These are phyloP conservation scores for Aschersonia sp. DNA, from an alignment of 2,329 filamentous ascomycete species.

Conservation along the genomic window DNA sequence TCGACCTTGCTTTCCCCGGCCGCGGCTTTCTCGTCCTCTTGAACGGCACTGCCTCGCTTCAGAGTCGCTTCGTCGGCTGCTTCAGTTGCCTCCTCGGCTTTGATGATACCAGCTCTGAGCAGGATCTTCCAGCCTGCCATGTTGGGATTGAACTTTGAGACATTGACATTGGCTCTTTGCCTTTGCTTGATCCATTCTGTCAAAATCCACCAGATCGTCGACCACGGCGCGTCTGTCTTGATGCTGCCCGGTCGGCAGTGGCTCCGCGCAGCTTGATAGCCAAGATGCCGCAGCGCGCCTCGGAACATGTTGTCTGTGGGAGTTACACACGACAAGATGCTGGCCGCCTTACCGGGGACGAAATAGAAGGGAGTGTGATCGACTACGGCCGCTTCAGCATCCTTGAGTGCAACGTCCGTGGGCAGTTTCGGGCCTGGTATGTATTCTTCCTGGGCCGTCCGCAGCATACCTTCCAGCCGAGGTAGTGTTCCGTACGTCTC, in stretches of 20 bases:
- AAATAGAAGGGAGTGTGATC: conserved; percentile 82
- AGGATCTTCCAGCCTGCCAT: conserved; percentile 61
- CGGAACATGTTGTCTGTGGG: conserved; percentile 67
- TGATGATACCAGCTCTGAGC: conserved; percentile 21
- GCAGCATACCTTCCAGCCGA: conserved; percentile 83
- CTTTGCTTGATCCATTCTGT: conserved; percentile 79
- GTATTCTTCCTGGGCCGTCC: conserved; percentile 69
- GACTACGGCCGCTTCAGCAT: conserved; percentile 42
- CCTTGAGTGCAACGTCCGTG: conserved; percentile 23
- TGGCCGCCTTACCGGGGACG: conserved; percentile 58
- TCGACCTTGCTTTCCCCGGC: neutral
- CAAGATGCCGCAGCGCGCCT: conserved; percentile 67
- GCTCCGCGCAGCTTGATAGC: conserved; percentile 71
- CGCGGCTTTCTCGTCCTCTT: neutral
- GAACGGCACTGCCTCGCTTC: neutral
- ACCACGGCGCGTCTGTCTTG: conserved; percentile 89
- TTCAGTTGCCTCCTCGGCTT: conserved; percentile 10
- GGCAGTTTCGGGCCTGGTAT: conserved; percentile 22
- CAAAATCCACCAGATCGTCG: conserved; percentile 83
- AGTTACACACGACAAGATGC: conserved; percentile 63
- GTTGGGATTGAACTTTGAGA: conserved; percentile 52
- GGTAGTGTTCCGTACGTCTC: conserved; percentile 65
- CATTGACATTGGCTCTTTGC: conserved; percentile 65
- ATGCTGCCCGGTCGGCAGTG: conserved; percentile 83
- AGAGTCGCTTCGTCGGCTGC: neutral